Conservation (phyloP, 1,284 basidiomycete genomes). For the Ceratobasidium theobromae region DNA sequence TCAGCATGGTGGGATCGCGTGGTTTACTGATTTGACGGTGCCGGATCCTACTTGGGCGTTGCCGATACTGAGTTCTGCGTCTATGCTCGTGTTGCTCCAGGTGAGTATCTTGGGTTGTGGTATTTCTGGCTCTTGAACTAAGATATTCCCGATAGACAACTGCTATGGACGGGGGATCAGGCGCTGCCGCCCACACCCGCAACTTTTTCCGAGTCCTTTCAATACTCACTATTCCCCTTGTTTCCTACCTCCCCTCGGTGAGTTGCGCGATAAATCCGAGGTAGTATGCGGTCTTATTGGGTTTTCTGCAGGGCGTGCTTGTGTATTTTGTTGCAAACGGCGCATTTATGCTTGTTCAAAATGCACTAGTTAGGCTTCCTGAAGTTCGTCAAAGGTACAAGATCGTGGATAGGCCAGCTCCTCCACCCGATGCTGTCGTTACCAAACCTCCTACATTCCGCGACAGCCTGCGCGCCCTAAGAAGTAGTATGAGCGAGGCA, state of each 20-base stretch:
- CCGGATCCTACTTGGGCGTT: conserved; percentile 79
- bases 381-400: conserved; percentile 24
- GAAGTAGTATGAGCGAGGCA: conserved; percentile 3
- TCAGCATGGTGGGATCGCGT: conserved; percentile 72
- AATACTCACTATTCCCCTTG: conserved; percentile 60
- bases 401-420: conserved; percentile 29
- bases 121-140: conserved; percentile 52
- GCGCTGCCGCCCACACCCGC: conserved; percentile 65
- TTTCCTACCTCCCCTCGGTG: conserved; percentile 42
- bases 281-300: not conserved
- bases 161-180: conserved; percentile 50
- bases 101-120: conserved; percentile 48
- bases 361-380: conserved; percentile 30
- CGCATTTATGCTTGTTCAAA: conserved; percentile 45
- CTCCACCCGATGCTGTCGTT: conserved; percentile 20
- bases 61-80: conserved; percentile 63
- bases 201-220: conserved; percentile 69
- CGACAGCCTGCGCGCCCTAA: conserved; percentile 30
- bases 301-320: conserved; percentile 55
- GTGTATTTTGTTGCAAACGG: conserved; percentile 57
- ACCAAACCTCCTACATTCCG: conserved; percentile 27
- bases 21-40: conserved; percentile 76
- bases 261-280: too few relatives aligned
- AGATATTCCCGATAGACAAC: conserved; percentile 52
- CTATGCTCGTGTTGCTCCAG: conserved; percentile 71